These are phyloP conservation scores for Paecilomyces sp. DNA, from an alignment of 2,329 filamentous ascomycete species.

Conservation along the genomic window DNA sequence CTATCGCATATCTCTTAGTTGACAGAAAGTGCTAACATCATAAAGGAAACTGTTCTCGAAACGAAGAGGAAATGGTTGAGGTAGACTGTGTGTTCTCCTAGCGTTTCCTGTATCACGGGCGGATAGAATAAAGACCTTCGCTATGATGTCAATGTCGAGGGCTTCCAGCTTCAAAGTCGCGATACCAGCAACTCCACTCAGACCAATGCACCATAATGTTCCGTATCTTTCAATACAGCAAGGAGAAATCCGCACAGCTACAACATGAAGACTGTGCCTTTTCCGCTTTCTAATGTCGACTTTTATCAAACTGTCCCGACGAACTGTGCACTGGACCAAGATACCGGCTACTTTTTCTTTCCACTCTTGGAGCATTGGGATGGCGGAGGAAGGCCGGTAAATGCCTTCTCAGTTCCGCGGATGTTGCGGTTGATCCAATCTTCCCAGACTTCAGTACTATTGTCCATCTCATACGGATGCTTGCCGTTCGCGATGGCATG, in stretches of 20 bases:
- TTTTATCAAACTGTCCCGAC: not conserved
- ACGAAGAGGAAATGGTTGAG: too few species aligned
- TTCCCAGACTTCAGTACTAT: not conserved
- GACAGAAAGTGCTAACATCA: too few species aligned
- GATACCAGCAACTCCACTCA: not conserved
- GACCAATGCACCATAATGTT: not conserved
- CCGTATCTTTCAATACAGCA: not conserved
- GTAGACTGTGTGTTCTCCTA: too few species aligned
- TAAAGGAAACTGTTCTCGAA: too few species aligned
- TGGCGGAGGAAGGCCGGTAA: not conserved
- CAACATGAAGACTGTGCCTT: not conserved
- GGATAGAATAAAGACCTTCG: too few species aligned
- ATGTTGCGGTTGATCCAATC: not conserved
- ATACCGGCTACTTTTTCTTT: not conserved
- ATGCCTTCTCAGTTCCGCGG: not conserved
- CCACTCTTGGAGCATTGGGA: not conserved
- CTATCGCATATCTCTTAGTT: too few species aligned
- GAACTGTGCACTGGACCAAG: not conserved
- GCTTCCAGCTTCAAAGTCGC: not conserved
- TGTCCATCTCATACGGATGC: not conserved
- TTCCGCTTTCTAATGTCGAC: not conserved
- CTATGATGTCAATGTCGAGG: too few species aligned
- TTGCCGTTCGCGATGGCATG: not conserved
- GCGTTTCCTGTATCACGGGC: too few species aligned
- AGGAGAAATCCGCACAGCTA: not conserved